Evolutionary conservation across 345 rosid species (phyloP).

Genomic region (Excoecaria agallocha): DNA sequence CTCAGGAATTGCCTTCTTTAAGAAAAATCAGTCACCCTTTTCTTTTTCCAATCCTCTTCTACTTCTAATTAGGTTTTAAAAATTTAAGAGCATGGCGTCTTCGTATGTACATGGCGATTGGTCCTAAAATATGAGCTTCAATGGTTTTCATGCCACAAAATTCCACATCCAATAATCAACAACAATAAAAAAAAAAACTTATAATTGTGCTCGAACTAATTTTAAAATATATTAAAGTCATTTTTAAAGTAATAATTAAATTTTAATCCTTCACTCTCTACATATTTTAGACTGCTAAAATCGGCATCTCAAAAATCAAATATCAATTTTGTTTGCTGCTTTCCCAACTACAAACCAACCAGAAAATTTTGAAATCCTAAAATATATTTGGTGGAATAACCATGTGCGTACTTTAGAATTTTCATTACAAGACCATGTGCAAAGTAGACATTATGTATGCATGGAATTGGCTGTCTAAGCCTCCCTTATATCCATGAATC

Average conservation of each 20-base stretch:
- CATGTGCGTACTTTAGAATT: constrained; percentile 12
- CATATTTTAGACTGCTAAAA: background rate
- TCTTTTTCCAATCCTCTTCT: background rate
- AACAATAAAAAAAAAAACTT: no score
- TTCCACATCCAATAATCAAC: no score
- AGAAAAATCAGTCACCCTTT: background rate
- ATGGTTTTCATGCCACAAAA: no score
- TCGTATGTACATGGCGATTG: no score
- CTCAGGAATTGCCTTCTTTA: background rate
- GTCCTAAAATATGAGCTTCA: background rate
- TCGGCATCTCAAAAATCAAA: background rate
- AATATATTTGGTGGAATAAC: background rate
- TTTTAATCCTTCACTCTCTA: no score
- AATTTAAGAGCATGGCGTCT: no score
- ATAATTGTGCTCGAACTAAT: no score
- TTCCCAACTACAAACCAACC: background rate
- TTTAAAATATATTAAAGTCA: no score
- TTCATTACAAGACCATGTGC: background rate
- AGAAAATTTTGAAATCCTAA: background rate
- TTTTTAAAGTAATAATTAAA: no score
- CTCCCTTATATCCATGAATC: background rate
- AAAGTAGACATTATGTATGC: background rate
- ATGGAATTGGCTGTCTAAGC: background rate
- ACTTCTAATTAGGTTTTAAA: no score
- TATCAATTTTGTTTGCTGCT: background rate